Percentiles rank a stretch among this genome's conserved stretches.
These are phyloP conservation scores for Septoria linicola DNA, from an alignment of 2,329 filamentous ascomycete species.

Conservation along the genomic window DNA sequence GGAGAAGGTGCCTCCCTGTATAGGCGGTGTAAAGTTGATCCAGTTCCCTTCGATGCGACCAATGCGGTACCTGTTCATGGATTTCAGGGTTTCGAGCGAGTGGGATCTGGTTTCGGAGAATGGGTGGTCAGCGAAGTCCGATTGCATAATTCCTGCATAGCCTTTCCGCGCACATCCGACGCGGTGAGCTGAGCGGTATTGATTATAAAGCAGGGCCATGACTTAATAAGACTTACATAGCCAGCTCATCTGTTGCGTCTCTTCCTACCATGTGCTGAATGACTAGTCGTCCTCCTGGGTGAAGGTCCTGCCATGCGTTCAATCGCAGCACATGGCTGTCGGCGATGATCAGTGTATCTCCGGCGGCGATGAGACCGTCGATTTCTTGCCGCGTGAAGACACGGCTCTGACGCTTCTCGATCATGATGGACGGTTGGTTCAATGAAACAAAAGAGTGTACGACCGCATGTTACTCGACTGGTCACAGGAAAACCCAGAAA, in stretches of 20 bases:
- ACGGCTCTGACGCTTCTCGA: neutral
- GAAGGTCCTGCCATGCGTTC: slow-evolving; percentile 58
- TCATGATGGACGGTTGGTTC: neutral
- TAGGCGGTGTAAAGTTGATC: slow-evolving; percentile 83
- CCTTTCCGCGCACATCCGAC: neutral
- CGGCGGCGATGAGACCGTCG: slow-evolving; percentile 55
- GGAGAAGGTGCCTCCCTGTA: slow-evolving; percentile 80
- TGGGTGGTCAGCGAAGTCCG: slow-evolving; percentile 1
- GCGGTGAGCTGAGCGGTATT: slow-evolving; percentile 22
- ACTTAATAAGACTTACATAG: slow-evolving; percentile 51
- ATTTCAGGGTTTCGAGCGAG: slow-evolving; percentile 50
- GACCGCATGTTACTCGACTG: neutral
- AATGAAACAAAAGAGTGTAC: neutral
- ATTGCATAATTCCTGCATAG: neutral
- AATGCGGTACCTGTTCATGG: slow-evolving; percentile 76
- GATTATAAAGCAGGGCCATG: slow-evolving; percentile 68
- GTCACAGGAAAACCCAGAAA: neutral
- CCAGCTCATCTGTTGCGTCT: slow-evolving; percentile 61
- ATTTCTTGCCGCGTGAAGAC: slow-evolving; percentile 39
- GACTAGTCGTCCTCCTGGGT: slow-evolving; percentile 60
- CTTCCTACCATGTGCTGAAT: slow-evolving; percentile 69
- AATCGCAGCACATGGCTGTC: slow-evolving; percentile 57
- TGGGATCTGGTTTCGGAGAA: slow-evolving; percentile 40
- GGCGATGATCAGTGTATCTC: slow-evolving; percentile 57
- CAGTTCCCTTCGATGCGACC: slow-evolving; percentile 76